Evolutionary conservation across 164 flowering plant species (phyloP).

Genomic region (Malania oleifera): DNA sequence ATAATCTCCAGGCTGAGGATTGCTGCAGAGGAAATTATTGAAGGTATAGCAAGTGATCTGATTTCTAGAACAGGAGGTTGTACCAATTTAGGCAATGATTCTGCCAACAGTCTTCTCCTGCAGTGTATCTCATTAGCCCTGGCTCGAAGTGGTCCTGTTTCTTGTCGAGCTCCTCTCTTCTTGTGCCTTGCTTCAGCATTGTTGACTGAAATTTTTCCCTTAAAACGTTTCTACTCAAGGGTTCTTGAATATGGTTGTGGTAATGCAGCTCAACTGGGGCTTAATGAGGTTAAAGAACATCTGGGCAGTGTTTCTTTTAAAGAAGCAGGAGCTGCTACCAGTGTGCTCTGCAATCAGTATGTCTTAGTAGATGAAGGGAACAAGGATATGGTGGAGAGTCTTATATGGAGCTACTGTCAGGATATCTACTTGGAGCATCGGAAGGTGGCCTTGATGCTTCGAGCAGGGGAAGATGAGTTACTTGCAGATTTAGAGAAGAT

Average conservation of each 20-base stretch:
- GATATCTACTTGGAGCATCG: conserved; percentile 60
- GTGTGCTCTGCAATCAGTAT: conserved; percentile 78
- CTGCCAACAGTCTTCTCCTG: conserved; percentile 32
- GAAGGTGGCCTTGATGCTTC: conserved; percentile 41
- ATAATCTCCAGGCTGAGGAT: conserved; percentile 29
- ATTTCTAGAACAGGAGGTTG: conserved; percentile 26
- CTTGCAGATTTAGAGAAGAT: conserved; percentile 73
- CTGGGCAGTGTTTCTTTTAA: conserved; percentile 48
- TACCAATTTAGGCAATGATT: conserved; percentile 13
- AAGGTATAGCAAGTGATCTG: conserved; percentile 38
- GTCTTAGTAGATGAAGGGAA: conserved; percentile 52
- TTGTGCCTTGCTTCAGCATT: conserved; percentile 57
- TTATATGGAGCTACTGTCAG: conserved; percentile 67
- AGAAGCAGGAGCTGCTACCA: conserved; percentile 79
- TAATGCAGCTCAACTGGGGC: conserved; percentile 9
- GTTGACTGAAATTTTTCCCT: conserved; percentile 65
- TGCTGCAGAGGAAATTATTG: conserved; percentile 54
- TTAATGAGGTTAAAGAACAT: conserved; percentile 46
- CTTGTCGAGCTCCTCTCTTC: conserved; percentile 37
- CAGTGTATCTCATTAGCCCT: conserved; percentile 66
- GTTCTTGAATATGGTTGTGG: conserved; percentile 20
- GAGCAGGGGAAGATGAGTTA: conserved; percentile 34
- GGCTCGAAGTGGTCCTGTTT: conserved; percentile 56
- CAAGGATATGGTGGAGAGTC: conserved; percentile 55
- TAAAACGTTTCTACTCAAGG: conserved; percentile 34